Conservation (phyloP, 129 eudicot species). For the Tagetes erecta region DNA sequence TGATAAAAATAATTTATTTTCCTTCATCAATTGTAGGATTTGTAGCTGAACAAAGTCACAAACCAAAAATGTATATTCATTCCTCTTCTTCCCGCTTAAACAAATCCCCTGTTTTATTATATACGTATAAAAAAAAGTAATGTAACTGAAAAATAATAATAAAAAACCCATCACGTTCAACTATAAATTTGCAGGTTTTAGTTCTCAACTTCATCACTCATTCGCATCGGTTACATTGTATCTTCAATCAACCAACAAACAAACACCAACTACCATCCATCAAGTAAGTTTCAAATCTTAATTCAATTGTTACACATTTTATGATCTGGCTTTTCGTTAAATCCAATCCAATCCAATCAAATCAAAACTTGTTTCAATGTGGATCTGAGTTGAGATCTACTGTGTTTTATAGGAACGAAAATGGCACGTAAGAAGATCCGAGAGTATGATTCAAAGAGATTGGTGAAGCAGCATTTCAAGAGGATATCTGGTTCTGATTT, state of each 20-base stretch:
- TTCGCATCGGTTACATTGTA: slow-evolving; percentile 15
- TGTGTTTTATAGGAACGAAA: slow-evolving; percentile 22
- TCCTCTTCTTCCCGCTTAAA: slow-evolving; percentile 37
- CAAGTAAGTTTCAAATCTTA: slow-evolving; percentile 28
- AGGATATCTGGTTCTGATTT: slow-evolving; percentile 81
- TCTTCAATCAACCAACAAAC: slow-evolving; percentile 25
- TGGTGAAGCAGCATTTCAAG: slow-evolving; percentile 95
- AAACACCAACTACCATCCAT: slow-evolving; percentile 1
- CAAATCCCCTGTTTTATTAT: background rate
- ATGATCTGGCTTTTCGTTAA: slow-evolving; percentile 24
- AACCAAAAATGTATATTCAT: background rate
- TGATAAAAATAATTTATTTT: too few relatives aligned
- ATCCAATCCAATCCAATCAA: background rate
- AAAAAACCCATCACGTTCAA: slow-evolving; percentile 13
- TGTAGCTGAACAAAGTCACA: too few relatives aligned
- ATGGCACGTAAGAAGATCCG: slow-evolving; percentile 99
- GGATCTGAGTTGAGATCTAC: slow-evolving; percentile 33
- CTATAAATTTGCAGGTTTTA: slow-evolving; percentile 25
- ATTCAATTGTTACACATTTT: background rate
- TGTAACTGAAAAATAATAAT: background rate
- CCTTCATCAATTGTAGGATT: too few relatives aligned
- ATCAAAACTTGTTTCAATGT: background rate
- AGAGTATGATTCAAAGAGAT: slow-evolving; percentile 97
- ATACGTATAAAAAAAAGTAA: background rate
- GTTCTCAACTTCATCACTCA: slow-evolving; percentile 16